Percentiles rank a stretch among this genome's conserved stretches.
phyloP scores from a whole-genome alignment of 164 flowering plant genomes.

The Kalanchoe fedtschenkoi region DNA sequence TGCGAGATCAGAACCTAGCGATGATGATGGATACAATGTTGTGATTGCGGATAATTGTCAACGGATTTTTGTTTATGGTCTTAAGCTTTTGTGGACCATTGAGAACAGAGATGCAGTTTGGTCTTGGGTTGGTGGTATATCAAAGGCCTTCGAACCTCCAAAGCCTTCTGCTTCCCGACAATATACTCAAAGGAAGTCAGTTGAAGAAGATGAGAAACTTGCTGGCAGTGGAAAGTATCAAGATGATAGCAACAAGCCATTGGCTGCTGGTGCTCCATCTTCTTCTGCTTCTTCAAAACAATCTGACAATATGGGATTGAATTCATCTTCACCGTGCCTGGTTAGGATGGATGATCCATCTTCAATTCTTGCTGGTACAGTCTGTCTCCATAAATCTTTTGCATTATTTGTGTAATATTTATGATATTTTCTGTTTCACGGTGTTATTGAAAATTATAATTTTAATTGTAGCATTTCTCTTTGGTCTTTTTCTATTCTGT shows the following conservation, averaged over 20 bases:
- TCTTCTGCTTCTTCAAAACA: slow-evolving; percentile 31
- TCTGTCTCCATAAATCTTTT: not conserved
- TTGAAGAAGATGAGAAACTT: slow-evolving; percentile 32
- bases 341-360: slow-evolving; percentile 5
- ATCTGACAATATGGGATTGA: not conserved
- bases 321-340: slow-evolving; percentile 1
- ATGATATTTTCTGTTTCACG: not conserved
- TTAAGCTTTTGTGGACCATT: slow-evolving; percentile 92
- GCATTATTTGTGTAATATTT: not conserved
- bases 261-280: slow-evolving; percentile 21
- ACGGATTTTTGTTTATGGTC: slow-evolving; percentile 90
- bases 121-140: slow-evolving; percentile 94
- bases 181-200: slow-evolving; percentile 74
- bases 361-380: not conserved
- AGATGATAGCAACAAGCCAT: slow-evolving; percentile 35
- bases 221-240: slow-evolving; percentile 28
- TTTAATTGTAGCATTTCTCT: no score
- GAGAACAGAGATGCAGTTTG: slow-evolving; percentile 98
- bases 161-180: slow-evolving; percentile 97
- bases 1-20: slow-evolving; percentile 83
- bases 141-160: slow-evolving; percentile 81
- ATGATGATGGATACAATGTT: slow-evolving; percentile 97
- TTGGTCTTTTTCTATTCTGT: not conserved
- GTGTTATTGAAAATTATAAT: not conserved
- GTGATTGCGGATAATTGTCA: slow-evolving; percentile 97